Conservation (phyloP, 768 basidiomycete species). For the Hypholoma sublateritium region DNA sequence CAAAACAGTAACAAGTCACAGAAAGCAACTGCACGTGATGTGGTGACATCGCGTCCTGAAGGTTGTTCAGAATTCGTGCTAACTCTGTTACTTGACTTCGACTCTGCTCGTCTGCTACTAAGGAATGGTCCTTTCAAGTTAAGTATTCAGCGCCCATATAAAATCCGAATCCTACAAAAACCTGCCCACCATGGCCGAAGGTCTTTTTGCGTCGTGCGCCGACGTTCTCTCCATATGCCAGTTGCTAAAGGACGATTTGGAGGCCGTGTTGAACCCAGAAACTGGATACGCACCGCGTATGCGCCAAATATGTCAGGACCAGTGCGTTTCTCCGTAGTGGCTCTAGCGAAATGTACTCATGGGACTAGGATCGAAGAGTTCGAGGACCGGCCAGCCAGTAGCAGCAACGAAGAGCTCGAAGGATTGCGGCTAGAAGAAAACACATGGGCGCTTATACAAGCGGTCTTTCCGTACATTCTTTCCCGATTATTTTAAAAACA, state of each 20-base stretch:
- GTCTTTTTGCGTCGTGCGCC: constrained; percentile 65
- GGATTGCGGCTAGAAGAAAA: constrained; percentile 71
- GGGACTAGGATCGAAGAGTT: constrained; percentile 49
- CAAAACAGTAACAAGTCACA: too few relatives aligned
- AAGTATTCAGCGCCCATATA: too few relatives aligned
- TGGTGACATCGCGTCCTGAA: too few relatives aligned
- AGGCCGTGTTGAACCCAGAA: constrained; percentile 60
- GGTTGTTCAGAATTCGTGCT: too few relatives aligned
- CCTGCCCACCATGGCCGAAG: constrained; percentile 38
- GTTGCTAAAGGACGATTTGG: constrained; percentile 54
- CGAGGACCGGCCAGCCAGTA: constrained; percentile 39
- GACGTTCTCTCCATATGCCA: constrained; percentile 65
- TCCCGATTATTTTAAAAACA: background rate
- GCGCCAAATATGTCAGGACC: constrained; percentile 48
- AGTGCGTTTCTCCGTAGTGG: constrained; percentile 39
- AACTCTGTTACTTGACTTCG: too few relatives aligned
- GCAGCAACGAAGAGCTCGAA: constrained; percentile 54
- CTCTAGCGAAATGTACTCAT: background rate
- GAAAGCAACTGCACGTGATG: too few relatives aligned
- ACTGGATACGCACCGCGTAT: constrained; percentile 72
- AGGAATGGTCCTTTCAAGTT: too few relatives aligned
- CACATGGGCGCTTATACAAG: constrained; percentile 82
- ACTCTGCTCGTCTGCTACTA: too few relatives aligned
- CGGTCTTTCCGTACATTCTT: constrained; percentile 66
- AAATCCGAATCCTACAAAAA: too few relatives aligned